These are phyloP conservation scores for Rhynchosporium secalis DNA, from an alignment of 2,329 filamentous ascomycete genomes.

Conservation along the genomic window DNA sequence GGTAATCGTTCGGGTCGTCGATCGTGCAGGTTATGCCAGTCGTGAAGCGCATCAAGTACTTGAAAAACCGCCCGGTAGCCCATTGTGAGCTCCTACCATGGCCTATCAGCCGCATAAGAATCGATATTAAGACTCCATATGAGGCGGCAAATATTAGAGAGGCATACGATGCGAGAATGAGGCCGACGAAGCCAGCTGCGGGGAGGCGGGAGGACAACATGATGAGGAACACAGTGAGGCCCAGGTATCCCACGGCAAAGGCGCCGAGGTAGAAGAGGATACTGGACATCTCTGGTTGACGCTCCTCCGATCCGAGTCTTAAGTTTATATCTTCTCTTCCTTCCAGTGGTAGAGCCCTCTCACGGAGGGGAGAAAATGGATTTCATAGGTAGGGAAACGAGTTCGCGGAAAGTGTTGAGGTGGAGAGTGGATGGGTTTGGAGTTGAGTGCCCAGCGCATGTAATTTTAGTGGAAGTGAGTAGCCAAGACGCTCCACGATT, in stretches of 20 bases:
- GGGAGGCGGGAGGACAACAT: conserved; percentile 59
- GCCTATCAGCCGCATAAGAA: conserved; percentile 69
- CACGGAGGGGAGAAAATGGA: conserved; percentile 33
- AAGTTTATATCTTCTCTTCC: too few species aligned
- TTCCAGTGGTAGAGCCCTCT: conserved; percentile 32
- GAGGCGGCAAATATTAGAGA: conserved; percentile 59
- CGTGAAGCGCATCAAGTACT: conserved; percentile 70
- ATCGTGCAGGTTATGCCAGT: conserved; percentile 80
- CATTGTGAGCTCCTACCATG: conserved; percentile 80
- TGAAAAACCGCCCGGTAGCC: conserved; percentile 77
- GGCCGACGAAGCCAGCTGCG: conserved; percentile 66
- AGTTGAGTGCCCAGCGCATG: not conserved
- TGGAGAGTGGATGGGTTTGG: conserved; percentile 18
- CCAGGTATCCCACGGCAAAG: conserved; percentile 53
- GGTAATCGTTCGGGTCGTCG: conserved; percentile 62
- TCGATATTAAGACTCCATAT: conserved; percentile 75
- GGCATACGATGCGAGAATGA: conserved; percentile 65
- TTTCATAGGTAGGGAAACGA: conserved; percentile 26
- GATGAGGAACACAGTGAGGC: conserved; percentile 58
- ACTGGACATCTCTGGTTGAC: conserved; percentile 32
- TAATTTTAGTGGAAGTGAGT: conserved; percentile 13
- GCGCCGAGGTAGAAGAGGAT: conserved; percentile 43
- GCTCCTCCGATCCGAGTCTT: not conserved
- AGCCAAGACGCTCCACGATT: conserved; percentile 18
- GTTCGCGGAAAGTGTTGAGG: conserved; percentile 12